Evolutionary conservation across 2,329 filamentous ascomycete species (phyloP).

Genomic region (Nemania bipapillata): DNA sequence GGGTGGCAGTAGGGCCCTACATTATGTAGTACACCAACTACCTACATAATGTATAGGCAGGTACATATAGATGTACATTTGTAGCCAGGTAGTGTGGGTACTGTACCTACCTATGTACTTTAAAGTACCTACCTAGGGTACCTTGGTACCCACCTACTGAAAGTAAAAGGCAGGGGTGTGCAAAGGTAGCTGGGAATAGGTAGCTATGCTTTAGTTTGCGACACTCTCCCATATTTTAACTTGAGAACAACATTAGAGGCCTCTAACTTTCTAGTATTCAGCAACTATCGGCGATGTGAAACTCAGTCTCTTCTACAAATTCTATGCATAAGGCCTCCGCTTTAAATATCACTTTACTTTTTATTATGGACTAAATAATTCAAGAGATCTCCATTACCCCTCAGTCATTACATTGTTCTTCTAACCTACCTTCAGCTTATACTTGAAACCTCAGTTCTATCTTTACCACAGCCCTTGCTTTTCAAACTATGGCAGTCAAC

Average conservation of each 20-base stretch:
- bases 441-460: constrained; percentile 9
- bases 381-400: not conserved
- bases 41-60: not conserved
- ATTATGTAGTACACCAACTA: too few relatives aligned
- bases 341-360: not conserved
- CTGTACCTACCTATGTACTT: too few relatives aligned
- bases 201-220: not conserved
- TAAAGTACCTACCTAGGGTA: not conserved
- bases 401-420: constrained; percentile 18
- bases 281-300: not conserved
- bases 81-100: too few relatives aligned
- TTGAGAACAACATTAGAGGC: not conserved
- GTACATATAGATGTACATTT: too few relatives aligned
- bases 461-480: not conserved
- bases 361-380: constrained; percentile 24
- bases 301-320: not conserved
- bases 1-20: not conserved
- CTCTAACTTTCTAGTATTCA: not conserved
- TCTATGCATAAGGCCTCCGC: not conserved
- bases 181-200: too few relatives aligned
- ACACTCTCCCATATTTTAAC: not conserved
- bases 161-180: too few relatives aligned
- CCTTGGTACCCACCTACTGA: too few relatives aligned
- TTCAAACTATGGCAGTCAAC: constrained; percentile 39
- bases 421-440: constrained; percentile 34